Base-by-base conservation (phyloP, 805 yeast genomes). In the Candida hungchunana region DNA sequence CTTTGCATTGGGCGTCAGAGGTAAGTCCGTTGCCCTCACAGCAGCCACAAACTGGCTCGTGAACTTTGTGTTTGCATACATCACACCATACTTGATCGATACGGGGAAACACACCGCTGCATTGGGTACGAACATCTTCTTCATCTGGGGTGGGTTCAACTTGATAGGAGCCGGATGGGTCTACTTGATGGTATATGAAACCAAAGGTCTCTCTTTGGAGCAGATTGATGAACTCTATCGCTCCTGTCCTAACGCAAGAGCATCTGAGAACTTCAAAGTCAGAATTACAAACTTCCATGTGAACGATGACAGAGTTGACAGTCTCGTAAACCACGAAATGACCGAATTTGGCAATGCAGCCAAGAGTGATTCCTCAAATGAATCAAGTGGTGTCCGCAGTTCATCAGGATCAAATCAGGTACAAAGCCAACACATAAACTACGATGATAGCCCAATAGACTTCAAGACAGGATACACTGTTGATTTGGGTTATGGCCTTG, bases 41-140 rank as follows among this genome's bases (percentile, higher is more conserved):
- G 84, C 85, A 2, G 82, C 90, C 3, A 73, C 88, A 10, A 84
- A 84, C 57, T 84, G 94, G 94, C 47, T 82, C 18, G 82, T 79
- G 27, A 84, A 84, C 60, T 82, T 84, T 53, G 71, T 72, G 3
- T 81, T 83, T 64, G 89, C 90, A 0, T 75, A 69, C 48, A 73
- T 73, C 32, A 82, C 93, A 1, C 93, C 94, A 3, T 84, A 80
- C 51, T 61, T 84, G 42, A 73, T 83, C 27, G 86, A 81, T 51
- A 69, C 79, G 0, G 87, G 84, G 0, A 55, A 64, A 9, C 82
- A 79, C 53, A 77, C 87, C 0, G 80, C 84, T 1, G 75, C 79
- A 0, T 57, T 82, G 39, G 90, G 89, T 0, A 73, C 79, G 19
- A 78, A 73, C 43, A 82, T 84, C 18, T 84, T 83, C 58, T 84